Evolutionary conservation across 305 asterid genomes (phyloP), one percentile per base, ranked within the genome.

Genomic region (Ruellia speciosa): DNA sequence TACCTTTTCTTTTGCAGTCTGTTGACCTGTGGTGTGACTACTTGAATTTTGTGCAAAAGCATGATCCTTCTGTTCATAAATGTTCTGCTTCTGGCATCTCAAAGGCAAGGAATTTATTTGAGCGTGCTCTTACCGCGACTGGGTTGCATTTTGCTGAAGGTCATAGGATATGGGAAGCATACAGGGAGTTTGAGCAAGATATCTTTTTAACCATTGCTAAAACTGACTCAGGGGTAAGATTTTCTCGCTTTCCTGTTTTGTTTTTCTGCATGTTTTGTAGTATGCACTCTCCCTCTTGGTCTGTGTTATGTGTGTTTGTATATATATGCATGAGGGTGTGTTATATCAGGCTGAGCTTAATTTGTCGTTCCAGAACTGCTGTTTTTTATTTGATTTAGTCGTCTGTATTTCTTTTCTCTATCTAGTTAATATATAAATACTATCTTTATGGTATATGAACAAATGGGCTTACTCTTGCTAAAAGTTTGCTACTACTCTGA

Each of bases 101-200:
- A 4, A 88, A 84, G 78, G 79, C 78, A 5, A 84, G 99, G 71
- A 79, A 82, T 70, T 75, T 92, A 52, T 88, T 88, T 52, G 96
- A 92, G 77, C 89, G 89, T 65, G 94, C 99, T 33, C 81, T 86
- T 67, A 79, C 95, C 61, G 90, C 99, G 39, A 77, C 79, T 67
- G 96, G 96, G 66, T 79, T 88, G 80, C 96, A 92, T 70, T 73
- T 84, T 62, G 14, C 87, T 70, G 90, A 83, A 75, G 95, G 95
- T 64, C 78, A 83, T 82, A 77, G 70, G 68, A 80, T 92, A 75
- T 92, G 93, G 88, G 93, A 86, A 65, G 54, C 75, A 46, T 92
- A 88, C 75, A 75, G 94, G 78, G 83, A 76, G 40, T 92, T 82
- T 68, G 96, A 88, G 75, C 83, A 84, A 77, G 90, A 86, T 55